Evolutionary conservation across 495 filamentous ascomycete species (phyloP), one percentile per base, ranked within the genome.

Genomic region (Echria macrotheca): DNA sequence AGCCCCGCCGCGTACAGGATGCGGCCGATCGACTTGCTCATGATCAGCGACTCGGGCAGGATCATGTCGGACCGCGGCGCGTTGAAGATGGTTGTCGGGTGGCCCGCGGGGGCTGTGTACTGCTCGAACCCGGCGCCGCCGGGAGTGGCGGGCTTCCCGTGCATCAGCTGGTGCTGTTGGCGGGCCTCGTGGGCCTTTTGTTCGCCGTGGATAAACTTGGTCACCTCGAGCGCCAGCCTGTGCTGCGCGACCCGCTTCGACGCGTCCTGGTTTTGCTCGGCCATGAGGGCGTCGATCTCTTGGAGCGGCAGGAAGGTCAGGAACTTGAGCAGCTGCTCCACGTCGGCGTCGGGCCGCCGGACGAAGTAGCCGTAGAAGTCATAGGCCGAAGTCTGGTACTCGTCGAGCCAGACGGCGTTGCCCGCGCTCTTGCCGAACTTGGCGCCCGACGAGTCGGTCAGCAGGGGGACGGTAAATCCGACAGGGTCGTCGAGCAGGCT

Each of bases 401-500:
- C 74, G 64, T 96, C 89, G 2, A 99, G 79, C 93, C 93, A 97
- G 17, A 99, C 69, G 2, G 94, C 91, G 63, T 96, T 97, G 11
- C 89, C 91, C 14, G 90, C 85, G 45, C 85, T 94, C 66, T 99
- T 99, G 14, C 93, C 93, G 60, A 97, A 90, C 67, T 99, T 99
- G 58, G 78, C 80, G 3, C 94, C 94, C 2, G 82, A 79, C 2
- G 89, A 71, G 7, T 88, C 88, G 1, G 90, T 96, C 33, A 99
- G 72, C 1, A 99, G 75, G 0, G 93, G 94, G 2, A 87, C 87
- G 0, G 93, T 97, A 44, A 97, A 81, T 2, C 93, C 93, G 52
- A 86, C 83, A 0, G 90, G 87, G 33, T 74, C 67, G 45, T 74
- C 65, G 23, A 67, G 69, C 36, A 75, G 65, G 29, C 52, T 50